Conservation (phyloP, 768 basidiomycete genomes). For the Chalciporus pseudorubinellus region DNA sequence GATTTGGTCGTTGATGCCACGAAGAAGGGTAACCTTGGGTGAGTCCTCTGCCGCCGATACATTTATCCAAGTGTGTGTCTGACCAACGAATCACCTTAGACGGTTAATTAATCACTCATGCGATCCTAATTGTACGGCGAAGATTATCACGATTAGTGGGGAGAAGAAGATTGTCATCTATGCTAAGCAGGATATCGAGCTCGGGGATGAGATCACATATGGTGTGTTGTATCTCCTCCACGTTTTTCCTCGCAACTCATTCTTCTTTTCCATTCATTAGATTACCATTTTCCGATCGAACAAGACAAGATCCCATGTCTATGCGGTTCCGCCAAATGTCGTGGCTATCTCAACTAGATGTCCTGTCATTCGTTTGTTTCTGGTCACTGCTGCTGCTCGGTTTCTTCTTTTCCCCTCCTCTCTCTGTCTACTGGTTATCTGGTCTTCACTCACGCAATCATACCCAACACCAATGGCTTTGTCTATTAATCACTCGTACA, state of each 20-base stretch:
- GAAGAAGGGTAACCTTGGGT: slow-evolving; percentile 99
- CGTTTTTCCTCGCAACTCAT: neutral
- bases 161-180: slow-evolving; percentile 99
- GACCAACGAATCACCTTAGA: slow-evolving; percentile 39
- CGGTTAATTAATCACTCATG: slow-evolving; percentile 99
- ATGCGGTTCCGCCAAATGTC: slow-evolving; percentile 87
- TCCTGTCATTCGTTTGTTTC: slow-evolving; percentile 1
- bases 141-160: slow-evolving; percentile 86
- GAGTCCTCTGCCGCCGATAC: slow-evolving; percentile 26
- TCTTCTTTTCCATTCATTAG: slow-evolving; percentile 36
- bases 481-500: neutral
- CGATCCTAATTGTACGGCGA: slow-evolving; percentile 89
- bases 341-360: slow-evolving; percentile 90
- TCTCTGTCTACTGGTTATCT: slow-evolving; percentile 7
- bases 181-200: slow-evolving; percentile 92
- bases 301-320: slow-evolving; percentile 96
- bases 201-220: slow-evolving; percentile 98
- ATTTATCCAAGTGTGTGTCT: slow-evolving; percentile 11
- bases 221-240: slow-evolving; percentile 48
- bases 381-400: neutral
- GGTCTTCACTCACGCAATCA: slow-evolving; percentile 9
- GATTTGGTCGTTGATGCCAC: slow-evolving; percentile 98
- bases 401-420: neutral
- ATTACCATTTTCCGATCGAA: slow-evolving; percentile 99
- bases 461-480: slow-evolving; percentile 13